Evolutionary conservation across 441 rosid species (phyloP), one percentile per base, ranked within the genome.

Genomic region (Melastoma candidum): DNA sequence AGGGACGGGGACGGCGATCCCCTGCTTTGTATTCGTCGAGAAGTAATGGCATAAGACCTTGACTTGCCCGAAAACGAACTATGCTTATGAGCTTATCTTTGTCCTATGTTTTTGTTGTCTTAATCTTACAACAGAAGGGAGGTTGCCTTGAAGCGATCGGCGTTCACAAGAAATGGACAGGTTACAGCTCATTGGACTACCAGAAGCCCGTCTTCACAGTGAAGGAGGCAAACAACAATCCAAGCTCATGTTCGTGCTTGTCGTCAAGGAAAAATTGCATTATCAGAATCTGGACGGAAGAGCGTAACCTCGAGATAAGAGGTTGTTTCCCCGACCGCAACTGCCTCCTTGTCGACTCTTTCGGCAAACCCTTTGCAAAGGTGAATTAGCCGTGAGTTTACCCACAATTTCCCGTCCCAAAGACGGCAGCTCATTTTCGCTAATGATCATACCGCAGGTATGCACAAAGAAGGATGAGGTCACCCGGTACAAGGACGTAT

Each of bases 141-240:
- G 96, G 96, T 29, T 59, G 81, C 46, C 72, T 87, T 45, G 70
- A 87, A 64, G 97, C 90, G 39, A 59, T 87, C 53, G 75, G 85
- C 70, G 59, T 84, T 14, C 63, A 84, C 45, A 81, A 64, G 71
- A 82, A 71, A 61, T 87, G 95, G 95, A 82, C 78, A 58, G 84
- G 87, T 22, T 87, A 81, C 71, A 64, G 59, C 13, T 79, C 39
- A 24, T 81, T 74, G 69, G 92, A 81, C 52, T 22, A 69, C 41
- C 74, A 74, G 49, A 11, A 61, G 47, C 25, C 53, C 27, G 17
- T 69, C 55, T 53, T 25, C 22, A 77, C 46, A 93, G 68, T 93
- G 95, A 56, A 84, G 61, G 56, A 80, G 58, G 90, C 84, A 27
- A 82, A 86, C 11, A 59, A 57, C 4, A 53, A 58, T 11, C 69